phyloP scores from a whole-genome alignment of 2,329 filamentous ascomycete genomes.

The Exutisphaerella laricina region DNA sequence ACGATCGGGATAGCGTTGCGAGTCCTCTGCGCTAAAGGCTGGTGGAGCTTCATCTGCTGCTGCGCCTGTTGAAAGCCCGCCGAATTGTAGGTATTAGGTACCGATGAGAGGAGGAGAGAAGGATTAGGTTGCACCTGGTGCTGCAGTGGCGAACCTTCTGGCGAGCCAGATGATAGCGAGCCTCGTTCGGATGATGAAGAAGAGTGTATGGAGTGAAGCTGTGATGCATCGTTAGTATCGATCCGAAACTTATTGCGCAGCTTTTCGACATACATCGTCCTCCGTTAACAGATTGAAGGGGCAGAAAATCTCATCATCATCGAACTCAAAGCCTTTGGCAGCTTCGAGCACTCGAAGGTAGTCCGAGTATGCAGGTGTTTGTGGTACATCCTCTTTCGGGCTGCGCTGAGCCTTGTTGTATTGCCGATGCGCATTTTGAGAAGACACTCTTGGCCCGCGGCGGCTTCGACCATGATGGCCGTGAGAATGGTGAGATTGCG shows the following conservation, averaged over 20 bases:
- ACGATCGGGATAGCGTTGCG: slow-evolving; percentile 97
- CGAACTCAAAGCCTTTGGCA: slow-evolving; percentile 86
- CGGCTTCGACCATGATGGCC: slow-evolving; percentile 82
- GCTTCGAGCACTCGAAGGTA: slow-evolving; percentile 89
- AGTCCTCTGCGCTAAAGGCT: slow-evolving; percentile 79
- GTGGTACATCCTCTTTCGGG: slow-evolving; percentile 82
- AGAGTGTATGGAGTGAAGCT: slow-evolving; percentile 81
- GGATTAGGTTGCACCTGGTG: slow-evolving; percentile 69
- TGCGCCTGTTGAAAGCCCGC: slow-evolving; percentile 57
- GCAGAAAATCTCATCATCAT: slow-evolving; percentile 95
- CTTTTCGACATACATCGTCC: slow-evolving; percentile 64
- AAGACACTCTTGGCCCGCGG: slow-evolving; percentile 72
- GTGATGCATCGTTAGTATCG: slow-evolving; percentile 35
- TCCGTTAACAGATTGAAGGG: slow-evolving; percentile 81
- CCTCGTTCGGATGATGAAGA: slow-evolving; percentile 87
- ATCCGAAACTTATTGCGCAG: slow-evolving; percentile 15
- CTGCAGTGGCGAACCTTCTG: slow-evolving; percentile 84
- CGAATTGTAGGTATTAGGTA: slow-evolving; percentile 39
- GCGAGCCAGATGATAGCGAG: slow-evolving; percentile 89
- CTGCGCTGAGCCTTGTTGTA: slow-evolving; percentile 69
- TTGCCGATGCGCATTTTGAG: slow-evolving; percentile 81
- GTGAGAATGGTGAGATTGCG: slow-evolving; percentile 55
- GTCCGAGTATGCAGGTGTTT: slow-evolving; percentile 66
- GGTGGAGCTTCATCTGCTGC: slow-evolving; percentile 74
- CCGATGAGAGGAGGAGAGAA: slow-evolving; percentile 63